phyloP scores from a whole-genome alignment of 148 eudicot species.

The Chenopodium formosanum region DNA sequence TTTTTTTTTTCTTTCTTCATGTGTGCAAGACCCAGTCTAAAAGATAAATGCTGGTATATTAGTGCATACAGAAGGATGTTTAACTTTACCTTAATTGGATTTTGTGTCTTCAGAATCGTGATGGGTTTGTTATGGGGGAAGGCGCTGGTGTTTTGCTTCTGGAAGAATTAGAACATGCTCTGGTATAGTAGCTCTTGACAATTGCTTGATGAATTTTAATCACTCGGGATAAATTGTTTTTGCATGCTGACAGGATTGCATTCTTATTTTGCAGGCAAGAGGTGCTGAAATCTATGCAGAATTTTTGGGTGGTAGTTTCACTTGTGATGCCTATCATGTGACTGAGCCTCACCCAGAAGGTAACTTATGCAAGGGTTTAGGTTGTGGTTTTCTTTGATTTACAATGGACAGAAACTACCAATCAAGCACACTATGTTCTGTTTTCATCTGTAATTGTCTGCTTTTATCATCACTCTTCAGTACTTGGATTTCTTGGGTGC shows the following conservation, averaged over 20 bases:
- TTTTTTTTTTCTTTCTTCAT: background rate
- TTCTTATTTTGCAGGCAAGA: conserved; percentile 54
- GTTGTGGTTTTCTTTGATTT: background rate
- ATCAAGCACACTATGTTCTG: background rate
- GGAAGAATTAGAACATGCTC: conserved; percentile 95
- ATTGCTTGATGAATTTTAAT: background rate
- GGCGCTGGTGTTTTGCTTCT: conserved; percentile 93
- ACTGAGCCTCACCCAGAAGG: conserved; percentile 98
- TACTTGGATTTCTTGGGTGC: background rate
- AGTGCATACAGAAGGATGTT: conserved; percentile 5
- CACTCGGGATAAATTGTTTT: background rate
- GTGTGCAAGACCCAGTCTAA: background rate
- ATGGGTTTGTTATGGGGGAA: conserved; percentile 99
- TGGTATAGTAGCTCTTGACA: conserved; percentile 40
- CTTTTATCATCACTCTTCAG: background rate
- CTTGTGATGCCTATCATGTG: conserved; percentile 97
- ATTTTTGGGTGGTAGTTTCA: conserved; percentile 96
- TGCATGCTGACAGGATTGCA: background rate
- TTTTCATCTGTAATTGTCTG: background rate
- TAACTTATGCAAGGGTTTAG: conserved; percentile 18
- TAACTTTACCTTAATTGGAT: conserved; percentile 1
- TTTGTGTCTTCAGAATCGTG: conserved; percentile 61
- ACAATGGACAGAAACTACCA: background rate
- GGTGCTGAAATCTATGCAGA: conserved; percentile 94
- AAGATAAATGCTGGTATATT: background rate